Percentiles rank a stretch among this genome's conserved stretches.
Conservation (phyloP, 192 early-diverging fungal species). For the Umbelopsis sp. region DNA sequence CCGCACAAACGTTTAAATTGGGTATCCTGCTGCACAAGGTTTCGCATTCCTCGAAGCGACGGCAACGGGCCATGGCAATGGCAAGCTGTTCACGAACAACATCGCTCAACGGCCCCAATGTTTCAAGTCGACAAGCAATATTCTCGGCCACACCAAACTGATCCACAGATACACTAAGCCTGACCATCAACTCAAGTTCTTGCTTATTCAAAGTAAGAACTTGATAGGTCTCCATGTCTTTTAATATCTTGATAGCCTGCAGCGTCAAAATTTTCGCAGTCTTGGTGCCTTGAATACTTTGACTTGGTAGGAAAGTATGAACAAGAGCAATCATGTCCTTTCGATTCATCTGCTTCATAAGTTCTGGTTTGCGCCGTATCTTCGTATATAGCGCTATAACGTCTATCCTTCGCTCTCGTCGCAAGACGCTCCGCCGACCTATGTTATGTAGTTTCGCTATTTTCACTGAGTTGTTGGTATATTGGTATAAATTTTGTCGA, state of each 20-base stretch:
- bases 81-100: background rate
- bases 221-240: slow-evolving; percentile 1
- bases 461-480: slow-evolving; percentile 6
- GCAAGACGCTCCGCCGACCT: slow-evolving; percentile 12
- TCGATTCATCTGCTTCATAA: background rate
- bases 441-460: background rate
- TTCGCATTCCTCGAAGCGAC: background rate
- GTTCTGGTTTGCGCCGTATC: background rate
- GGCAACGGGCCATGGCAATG: slow-evolving; percentile 5
- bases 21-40: background rate
- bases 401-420: slow-evolving; percentile 2
- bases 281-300: slow-evolving; percentile 11
- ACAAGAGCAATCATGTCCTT: slow-evolving; percentile 11
- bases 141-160: background rate
- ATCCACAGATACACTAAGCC: background rate
- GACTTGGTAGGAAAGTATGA: slow-evolving; percentile 1
- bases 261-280: background rate
- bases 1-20: slow-evolving; percentile 6
- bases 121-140: slow-evolving; percentile 1
- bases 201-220: background rate
- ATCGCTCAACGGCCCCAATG: background rate
- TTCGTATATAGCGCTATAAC: background rate
- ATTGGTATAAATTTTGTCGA: slow-evolving; percentile 16
- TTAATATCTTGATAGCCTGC: slow-evolving; percentile 9
- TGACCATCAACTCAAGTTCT: slow-evolving; percentile 11